A percentile compares a stretch with the other conserved stretches of the same genome.
Evolutionary conservation across 495 filamentous ascomycete species (phyloP).

Genomic region (Penicillium mononematosum): DNA sequence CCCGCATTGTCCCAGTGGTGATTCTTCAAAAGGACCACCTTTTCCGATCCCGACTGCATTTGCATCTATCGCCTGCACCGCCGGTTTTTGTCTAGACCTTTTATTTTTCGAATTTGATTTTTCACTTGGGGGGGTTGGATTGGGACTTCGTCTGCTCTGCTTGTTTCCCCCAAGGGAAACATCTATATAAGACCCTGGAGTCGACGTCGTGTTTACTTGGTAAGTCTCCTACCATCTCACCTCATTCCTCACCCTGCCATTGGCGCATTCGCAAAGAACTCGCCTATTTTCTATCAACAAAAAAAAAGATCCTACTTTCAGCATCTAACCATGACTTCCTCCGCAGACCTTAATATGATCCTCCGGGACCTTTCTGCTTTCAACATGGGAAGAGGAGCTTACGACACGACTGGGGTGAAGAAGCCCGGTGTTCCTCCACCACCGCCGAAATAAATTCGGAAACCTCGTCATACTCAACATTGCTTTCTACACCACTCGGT

Average conservation of each 20-base stretch:
- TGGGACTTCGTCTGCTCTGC: slow-evolving; percentile 26
- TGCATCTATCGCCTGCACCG: slow-evolving; percentile 31
- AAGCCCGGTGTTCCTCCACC: slow-evolving; percentile 55
- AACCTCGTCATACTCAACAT: slow-evolving; percentile 18
- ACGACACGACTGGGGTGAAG: slow-evolving; percentile 59
- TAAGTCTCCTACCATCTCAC: slow-evolving; percentile 24
- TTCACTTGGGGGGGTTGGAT: slow-evolving; percentile 26
- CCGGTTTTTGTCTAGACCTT: slow-evolving; percentile 31
- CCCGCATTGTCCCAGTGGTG: slow-evolving; percentile 37
- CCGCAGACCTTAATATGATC: slow-evolving; percentile 50
- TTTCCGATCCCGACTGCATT: slow-evolving; percentile 46
- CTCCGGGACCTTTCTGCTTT: slow-evolving; percentile 45
- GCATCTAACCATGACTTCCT: slow-evolving; percentile 36
- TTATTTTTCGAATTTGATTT: slow-evolving; percentile 16
- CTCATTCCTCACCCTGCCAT: slow-evolving; percentile 22
- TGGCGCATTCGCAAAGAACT: slow-evolving; percentile 2
- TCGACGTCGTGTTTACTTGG: slow-evolving; percentile 28
- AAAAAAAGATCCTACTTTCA: slow-evolving; percentile 1
- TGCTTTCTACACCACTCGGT: slow-evolving; percentile 29
- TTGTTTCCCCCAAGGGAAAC: slow-evolving; percentile 14
- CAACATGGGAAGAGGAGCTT: slow-evolving; percentile 61
- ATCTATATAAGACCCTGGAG: slow-evolving; percentile 29
- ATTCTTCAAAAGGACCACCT: slow-evolving; percentile 40
- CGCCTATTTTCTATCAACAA: background rate
- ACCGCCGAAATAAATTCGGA: slow-evolving; percentile 35